Percentiles rank a stretch among this genome's conserved stretches.
Conservation (phyloP, 1,284 basidiomycete species). For the Papiliotrema laurentii region DNA sequence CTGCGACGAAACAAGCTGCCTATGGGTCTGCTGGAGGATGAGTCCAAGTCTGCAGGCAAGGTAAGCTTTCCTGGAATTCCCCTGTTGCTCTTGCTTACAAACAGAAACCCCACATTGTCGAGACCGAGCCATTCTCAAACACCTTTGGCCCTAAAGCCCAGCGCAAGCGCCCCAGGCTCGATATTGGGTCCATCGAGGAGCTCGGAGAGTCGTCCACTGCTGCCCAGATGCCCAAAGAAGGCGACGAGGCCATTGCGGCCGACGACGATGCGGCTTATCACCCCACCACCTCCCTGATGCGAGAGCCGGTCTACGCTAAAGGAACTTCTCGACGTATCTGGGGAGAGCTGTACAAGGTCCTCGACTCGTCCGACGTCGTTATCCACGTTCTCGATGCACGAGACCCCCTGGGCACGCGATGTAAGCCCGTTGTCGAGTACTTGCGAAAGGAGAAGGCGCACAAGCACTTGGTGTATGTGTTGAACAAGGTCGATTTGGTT, state of each 20-base stretch:
- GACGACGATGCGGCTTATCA: constrained; percentile 36
- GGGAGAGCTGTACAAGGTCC: constrained; percentile 98
- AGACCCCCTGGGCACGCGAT: constrained; percentile 94
- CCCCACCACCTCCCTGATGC: constrained; percentile 28
- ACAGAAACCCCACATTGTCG: constrained; percentile 82
- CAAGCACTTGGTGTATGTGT: constrained; percentile 92
- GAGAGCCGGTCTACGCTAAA: constrained; percentile 85
- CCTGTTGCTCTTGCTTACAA: neutral
- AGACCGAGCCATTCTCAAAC: constrained; percentile 85
- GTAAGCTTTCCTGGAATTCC: constrained; percentile 47
- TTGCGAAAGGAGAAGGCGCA: constrained; percentile 94
- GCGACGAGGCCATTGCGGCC: constrained; percentile 11
- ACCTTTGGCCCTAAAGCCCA: constrained; percentile 94
- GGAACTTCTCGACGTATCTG: constrained; percentile 93
- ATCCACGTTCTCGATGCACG: constrained; percentile 94
- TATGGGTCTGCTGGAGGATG: constrained; percentile 86
- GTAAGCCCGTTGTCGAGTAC: constrained; percentile 90
- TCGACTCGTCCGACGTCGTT: constrained; percentile 96
- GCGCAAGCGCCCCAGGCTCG: constrained; percentile 77
- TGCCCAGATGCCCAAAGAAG: constrained; percentile 15
- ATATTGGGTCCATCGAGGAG: constrained; percentile 82
- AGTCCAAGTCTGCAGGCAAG: constrained; percentile 75
- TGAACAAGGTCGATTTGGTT: constrained; percentile 98
- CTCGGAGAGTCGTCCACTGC: constrained; percentile 64
- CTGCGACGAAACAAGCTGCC: constrained; percentile 88